Evolutionary conservation across 768 basidiomycete genomes (phyloP).

Genomic region (Leucogyrophana mollusca): DNA sequence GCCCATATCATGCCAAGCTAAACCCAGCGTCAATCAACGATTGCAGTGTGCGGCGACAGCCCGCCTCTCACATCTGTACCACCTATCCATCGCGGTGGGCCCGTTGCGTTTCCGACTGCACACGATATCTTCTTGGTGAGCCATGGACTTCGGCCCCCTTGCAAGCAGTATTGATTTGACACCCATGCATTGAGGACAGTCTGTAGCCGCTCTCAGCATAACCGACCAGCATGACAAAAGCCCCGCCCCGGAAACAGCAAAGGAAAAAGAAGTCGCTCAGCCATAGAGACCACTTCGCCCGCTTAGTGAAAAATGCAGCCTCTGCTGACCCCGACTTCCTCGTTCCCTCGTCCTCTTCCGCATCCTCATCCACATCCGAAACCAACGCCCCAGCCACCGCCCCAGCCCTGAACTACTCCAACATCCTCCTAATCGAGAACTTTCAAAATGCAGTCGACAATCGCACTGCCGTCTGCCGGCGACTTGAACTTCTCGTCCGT

Average conservation of each 20-base stretch:
- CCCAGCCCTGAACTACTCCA: slow-evolving; percentile 19
- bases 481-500: slow-evolving; percentile 26
- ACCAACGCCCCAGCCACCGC: not conserved
- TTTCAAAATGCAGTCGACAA: slow-evolving; percentile 26
- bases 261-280: slow-evolving; percentile 20
- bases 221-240: slow-evolving; percentile 12
- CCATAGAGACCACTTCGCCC: slow-evolving; percentile 19
- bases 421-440: slow-evolving; percentile 24
- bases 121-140: too few species aligned
- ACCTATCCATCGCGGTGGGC: too few species aligned
- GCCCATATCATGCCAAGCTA: too few species aligned
- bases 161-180: too few species aligned
- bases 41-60: too few species aligned
- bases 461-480: slow-evolving; percentile 25
- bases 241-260: slow-evolving; percentile 18
- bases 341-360: too few species aligned
- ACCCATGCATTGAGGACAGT: too few species aligned
- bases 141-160: too few species aligned
- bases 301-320: slow-evolving; percentile 19
- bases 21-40: too few species aligned
- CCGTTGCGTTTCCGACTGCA: too few species aligned
- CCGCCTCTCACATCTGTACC: too few species aligned
- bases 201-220: too few species aligned
- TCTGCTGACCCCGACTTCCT: slow-evolving; percentile 2
- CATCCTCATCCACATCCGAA: slow-evolving; percentile 6